Conservation (phyloP, 345 rosid species). For the Odontarrhena argentea region DNA sequence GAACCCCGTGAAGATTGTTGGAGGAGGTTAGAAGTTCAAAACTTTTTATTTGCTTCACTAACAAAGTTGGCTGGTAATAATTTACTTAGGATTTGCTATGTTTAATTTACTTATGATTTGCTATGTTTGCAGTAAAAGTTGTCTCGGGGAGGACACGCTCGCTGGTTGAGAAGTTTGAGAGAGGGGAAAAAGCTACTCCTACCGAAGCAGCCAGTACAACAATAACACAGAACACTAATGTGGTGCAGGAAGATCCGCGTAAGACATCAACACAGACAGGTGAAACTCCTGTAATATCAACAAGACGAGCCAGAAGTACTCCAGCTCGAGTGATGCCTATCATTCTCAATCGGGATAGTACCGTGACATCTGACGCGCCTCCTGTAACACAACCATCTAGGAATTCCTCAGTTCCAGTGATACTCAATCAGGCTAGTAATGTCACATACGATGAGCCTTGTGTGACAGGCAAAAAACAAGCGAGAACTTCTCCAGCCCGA, state of each 20-base stretch:
- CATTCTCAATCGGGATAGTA: slow-evolving; percentile 32
- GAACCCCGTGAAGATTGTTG: slow-evolving; percentile 58
- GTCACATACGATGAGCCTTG: slow-evolving; percentile 31
- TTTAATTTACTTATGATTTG: slow-evolving; percentile 36
- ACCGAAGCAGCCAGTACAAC: slow-evolving; percentile 42
- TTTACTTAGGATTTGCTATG: slow-evolving; percentile 27
- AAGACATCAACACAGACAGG: slow-evolving; percentile 32
- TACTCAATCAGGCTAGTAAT: slow-evolving; percentile 21
- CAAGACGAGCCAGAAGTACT: slow-evolving; percentile 44
- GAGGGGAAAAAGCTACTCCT: slow-evolving; percentile 49
- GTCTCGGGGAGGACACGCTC: slow-evolving; percentile 86
- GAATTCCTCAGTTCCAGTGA: slow-evolving; percentile 34
- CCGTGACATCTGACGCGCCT: slow-evolving; percentile 29
- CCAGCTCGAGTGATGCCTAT: slow-evolving; percentile 44
- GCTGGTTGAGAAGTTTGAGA: slow-evolving; percentile 93
- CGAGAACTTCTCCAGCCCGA: slow-evolving; percentile 34
- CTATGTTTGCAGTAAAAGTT: slow-evolving; percentile 78
- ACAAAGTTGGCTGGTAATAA: background rate
- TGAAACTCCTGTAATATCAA: slow-evolving; percentile 30
- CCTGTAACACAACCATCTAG: slow-evolving; percentile 36
- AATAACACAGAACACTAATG: slow-evolving; percentile 21
- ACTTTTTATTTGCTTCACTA: slow-evolving; percentile 24
- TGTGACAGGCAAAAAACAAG: slow-evolving; percentile 16
- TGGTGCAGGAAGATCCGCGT: slow-evolving; percentile 28
- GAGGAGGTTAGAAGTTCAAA: slow-evolving; percentile 63